Evolutionary conservation across 805 yeast genomes (phyloP).

Genomic region (Kodamaea neixiangensis): DNA sequence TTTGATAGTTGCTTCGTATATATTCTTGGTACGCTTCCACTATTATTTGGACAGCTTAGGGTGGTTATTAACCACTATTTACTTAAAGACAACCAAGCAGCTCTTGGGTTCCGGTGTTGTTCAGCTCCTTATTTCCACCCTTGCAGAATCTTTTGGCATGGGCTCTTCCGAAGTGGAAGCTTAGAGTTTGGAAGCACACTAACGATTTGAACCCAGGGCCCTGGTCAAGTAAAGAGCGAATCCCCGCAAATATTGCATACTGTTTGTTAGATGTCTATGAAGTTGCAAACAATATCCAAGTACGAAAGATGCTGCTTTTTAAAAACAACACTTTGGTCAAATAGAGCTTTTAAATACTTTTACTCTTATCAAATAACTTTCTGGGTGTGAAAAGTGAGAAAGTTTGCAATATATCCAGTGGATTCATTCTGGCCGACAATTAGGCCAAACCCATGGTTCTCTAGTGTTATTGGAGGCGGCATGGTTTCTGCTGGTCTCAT

Average conservation of each 20-base stretch:
- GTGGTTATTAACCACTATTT: slow-evolving; percentile 58
- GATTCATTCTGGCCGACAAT: slow-evolving; percentile 54
- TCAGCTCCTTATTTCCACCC: slow-evolving; percentile 50
- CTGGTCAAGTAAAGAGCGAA: slow-evolving; percentile 65
- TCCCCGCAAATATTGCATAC: slow-evolving; percentile 54
- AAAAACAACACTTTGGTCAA: slow-evolving; percentile 31
- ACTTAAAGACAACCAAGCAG: slow-evolving; percentile 54
- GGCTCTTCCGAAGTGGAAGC: slow-evolving; percentile 40
- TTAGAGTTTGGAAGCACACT: slow-evolving; percentile 33
- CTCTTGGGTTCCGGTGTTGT: slow-evolving; percentile 42
- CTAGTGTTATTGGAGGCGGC: too few species aligned
- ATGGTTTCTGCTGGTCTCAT: too few species aligned
- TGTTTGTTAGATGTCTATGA: slow-evolving; percentile 33
- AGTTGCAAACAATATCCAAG: slow-evolving; percentile 11
- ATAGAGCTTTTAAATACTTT: slow-evolving; percentile 27
- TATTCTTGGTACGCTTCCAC: too few species aligned
- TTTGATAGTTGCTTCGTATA: too few species aligned
- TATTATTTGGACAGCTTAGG: slow-evolving; percentile 50
- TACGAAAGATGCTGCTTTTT: slow-evolving; percentile 18
- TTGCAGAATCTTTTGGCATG: slow-evolving; percentile 38
- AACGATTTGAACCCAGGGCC: slow-evolving; percentile 60
- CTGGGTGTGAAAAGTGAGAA: slow-evolving; percentile 32
- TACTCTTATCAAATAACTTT: slow-evolving; percentile 26
- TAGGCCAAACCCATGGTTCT: too few species aligned
- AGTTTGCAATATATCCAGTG: slow-evolving; percentile 49